A percentile compares a stretch with the other conserved stretches of the same genome.
These are phyloP conservation scores for Blastocystis sp. DNA, from an alignment of 352 stramenopile genomes.

Conservation along the genomic window DNA sequence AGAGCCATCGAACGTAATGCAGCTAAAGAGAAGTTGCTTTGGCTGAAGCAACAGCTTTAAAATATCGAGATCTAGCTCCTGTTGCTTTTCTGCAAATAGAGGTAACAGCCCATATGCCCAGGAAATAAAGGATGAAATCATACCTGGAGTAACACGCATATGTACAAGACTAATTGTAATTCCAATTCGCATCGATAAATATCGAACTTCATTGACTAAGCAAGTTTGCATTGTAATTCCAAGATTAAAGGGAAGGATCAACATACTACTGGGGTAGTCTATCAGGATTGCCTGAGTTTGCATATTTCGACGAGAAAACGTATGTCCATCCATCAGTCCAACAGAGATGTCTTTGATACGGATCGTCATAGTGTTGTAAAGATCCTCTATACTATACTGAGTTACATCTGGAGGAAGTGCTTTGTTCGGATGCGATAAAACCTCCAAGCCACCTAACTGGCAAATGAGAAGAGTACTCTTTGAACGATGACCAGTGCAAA, in stretches of 20 bases:
- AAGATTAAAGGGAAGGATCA: conserved; percentile 22
- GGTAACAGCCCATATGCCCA: not conserved
- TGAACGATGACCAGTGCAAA: not conserved
- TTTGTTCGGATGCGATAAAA: not conserved
- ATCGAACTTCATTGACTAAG: conserved; percentile 40
- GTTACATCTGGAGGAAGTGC: not conserved
- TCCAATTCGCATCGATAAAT: not conserved
- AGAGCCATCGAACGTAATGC: conserved; percentile 7
- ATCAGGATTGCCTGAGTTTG: not conserved
- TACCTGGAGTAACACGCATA: not conserved
- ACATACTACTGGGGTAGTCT: not conserved
- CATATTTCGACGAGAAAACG: not conserved
- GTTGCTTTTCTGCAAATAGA: not conserved
- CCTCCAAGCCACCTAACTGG: not conserved
- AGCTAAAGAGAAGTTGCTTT: conserved; percentile 54
- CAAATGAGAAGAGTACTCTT: conserved; percentile 1
- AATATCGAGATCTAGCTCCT: conserved; percentile 25
- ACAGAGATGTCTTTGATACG: not conserved
- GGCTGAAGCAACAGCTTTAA: conserved; percentile 15
- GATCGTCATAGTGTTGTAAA: conserved; percentile 1
- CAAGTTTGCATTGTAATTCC: not conserved
- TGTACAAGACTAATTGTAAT: not conserved
- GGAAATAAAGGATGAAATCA: not conserved
- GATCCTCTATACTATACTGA: not conserved
- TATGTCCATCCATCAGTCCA: conserved; percentile 1